These are phyloP conservation scores for Skeletonema grethae DNA, from an alignment of 108 stramenopile species.

Conservation along the genomic window DNA sequence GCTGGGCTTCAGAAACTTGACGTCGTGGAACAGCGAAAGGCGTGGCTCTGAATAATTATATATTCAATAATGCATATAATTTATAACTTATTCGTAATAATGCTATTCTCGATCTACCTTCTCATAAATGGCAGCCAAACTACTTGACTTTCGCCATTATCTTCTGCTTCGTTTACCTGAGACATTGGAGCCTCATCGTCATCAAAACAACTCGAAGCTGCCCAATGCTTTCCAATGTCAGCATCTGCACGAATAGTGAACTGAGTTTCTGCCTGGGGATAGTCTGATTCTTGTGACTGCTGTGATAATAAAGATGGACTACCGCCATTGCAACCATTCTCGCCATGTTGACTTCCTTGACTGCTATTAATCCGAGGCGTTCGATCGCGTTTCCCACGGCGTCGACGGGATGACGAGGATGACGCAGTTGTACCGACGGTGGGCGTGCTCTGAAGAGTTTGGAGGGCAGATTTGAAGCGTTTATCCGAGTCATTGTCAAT, in stretches of 20 bases:
- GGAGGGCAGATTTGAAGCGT: conserved; percentile 6
- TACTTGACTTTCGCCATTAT: conserved; percentile 39
- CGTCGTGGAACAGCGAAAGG: conserved; percentile 3
- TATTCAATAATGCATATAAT: neutral
- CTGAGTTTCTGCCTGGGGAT: conserved; percentile 12
- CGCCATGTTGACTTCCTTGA: neutral
- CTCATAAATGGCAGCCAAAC: conserved; percentile 33
- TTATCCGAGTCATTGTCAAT: neutral
- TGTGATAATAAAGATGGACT: neutral
- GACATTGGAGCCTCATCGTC: conserved; percentile 22
- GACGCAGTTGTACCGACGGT: neutral
- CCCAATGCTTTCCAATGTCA: conserved; percentile 6
- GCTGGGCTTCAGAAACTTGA: conserved; percentile 47
- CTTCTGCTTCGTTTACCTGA: conserved; percentile 30
- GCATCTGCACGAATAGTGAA: conserved; percentile 22
- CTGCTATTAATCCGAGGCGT: neutral
- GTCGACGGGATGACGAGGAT: neutral
- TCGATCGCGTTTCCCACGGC: conserved; percentile 9
- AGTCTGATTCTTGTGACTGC: neutral
- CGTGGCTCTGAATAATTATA: neutral
- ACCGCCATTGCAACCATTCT: neutral
- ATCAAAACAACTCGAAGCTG: neutral
- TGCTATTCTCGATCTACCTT: conserved; percentile 7
- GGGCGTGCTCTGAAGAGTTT: neutral
- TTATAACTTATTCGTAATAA: neutral